phyloP scores from a whole-genome alignment of 768 basidiomycete genomes.

The Mycena amicta region DNA sequence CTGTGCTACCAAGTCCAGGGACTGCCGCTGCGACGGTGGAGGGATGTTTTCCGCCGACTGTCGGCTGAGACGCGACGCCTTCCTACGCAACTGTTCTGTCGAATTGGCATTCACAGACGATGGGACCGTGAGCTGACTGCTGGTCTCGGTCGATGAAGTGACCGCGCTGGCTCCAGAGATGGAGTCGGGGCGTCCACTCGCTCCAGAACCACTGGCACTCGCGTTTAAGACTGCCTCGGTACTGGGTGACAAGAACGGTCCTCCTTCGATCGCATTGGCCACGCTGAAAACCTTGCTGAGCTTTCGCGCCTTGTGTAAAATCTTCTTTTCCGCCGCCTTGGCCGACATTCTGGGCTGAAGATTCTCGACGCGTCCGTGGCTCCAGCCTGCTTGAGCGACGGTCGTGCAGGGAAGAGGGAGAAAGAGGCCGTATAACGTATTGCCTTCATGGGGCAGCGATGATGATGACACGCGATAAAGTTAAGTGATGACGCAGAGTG shows the following conservation, averaged over 20 bases:
- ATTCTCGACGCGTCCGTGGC: not conserved
- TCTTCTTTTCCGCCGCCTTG: conserved; percentile 35
- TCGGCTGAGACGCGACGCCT: conserved; percentile 13
- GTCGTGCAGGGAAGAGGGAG: not conserved
- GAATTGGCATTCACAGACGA: not conserved
- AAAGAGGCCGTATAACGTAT: not conserved
- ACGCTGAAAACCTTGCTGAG: conserved; percentile 44
- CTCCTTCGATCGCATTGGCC: not conserved
- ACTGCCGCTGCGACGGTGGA: conserved; percentile 12
- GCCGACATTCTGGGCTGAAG: not conserved
- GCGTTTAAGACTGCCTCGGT: not conserved
- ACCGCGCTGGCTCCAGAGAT: conserved; percentile 4
- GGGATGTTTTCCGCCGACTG: conserved; percentile 29
- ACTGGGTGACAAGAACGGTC: not conserved
- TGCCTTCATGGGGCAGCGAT: not conserved
- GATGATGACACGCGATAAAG: not conserved
- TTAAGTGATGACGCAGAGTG: not conserved
- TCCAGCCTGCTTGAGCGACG: not conserved
- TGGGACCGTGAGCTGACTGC: conserved; percentile 10
- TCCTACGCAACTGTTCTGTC: conserved; percentile 12
- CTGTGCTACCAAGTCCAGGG: conserved; percentile 3
- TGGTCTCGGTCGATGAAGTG: conserved; percentile 9
- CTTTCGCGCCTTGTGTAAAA: conserved; percentile 46
- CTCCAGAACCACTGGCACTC: not conserved
- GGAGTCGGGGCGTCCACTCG: conserved; percentile 10